Evolutionary conservation across 2,329 filamentous ascomycete species (phyloP), one percentile per base, ranked within the genome.

Genomic region (Cadophora sp.): DNA sequence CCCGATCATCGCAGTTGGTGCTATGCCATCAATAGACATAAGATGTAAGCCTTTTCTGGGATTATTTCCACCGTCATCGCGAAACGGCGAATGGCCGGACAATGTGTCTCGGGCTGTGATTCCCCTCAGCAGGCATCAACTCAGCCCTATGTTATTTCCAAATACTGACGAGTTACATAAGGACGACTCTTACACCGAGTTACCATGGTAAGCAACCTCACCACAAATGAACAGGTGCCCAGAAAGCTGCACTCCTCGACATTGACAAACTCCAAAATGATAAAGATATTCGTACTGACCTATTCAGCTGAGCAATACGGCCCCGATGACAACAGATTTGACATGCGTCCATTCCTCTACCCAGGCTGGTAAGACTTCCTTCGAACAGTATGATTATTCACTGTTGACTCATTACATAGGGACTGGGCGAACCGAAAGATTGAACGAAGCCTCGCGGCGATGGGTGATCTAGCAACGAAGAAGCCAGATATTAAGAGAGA

Each of bases 401-500:
- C 20, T 36, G 11, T 56, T 22, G 13, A 33, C 18, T 20, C 7
- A 14, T 36, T 36, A 13, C 47, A 22, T 48, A 48, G 47, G 50
- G 50, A 59, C 14, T 59, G 55, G 55, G 55, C 55, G 22, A 24
- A 59, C n/a, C 33, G 39, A n/a, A 59, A 59, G 22, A 59, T 59
- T 18, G 55, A 59, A 43, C 33, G 55, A 39, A 59, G 55, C 33
- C 33, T 59, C n/a, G 39, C 33, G 16, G 33, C 33, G 24, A 59
- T 59, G 55, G 55, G 33, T 3, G 30, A 39, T 22, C 20, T 39
- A 14, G 55, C 20, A 39, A 59, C 55, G 7, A 59, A 43, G 16
- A 43, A 41, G 11, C 55, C 33, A 4, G 33, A 43, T 24, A 43
- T 59, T 7, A 53, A 51, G 50, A 33, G 50, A 53, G 50, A 53